Conservation (phyloP, 805 yeast genomes). For the Saccharomycopsis amapae region DNA sequence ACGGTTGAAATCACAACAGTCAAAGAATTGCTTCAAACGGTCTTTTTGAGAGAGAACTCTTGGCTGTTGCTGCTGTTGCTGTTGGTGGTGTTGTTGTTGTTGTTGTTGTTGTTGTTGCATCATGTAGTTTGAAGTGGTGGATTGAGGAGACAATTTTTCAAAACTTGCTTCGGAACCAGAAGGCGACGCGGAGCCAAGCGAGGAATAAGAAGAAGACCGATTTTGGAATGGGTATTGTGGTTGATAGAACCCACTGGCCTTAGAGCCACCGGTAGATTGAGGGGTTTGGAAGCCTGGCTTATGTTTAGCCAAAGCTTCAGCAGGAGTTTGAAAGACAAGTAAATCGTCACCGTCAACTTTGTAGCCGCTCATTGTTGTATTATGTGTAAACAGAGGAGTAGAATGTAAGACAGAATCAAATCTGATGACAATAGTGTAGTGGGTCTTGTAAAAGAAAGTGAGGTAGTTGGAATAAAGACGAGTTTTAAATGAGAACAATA, state of each 20-base stretch:
- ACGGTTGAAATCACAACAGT: constrained; percentile 22
- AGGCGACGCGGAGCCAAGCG: constrained; percentile 19
- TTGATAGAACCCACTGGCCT: constrained; percentile 15
- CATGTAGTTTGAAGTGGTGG: constrained; percentile 13
- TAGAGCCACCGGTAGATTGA: constrained; percentile 18
- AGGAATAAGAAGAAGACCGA: constrained; percentile 9
- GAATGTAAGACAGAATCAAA: no score
- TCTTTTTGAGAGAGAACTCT: constrained; percentile 16
- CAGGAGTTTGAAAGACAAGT: constrained; percentile 22
- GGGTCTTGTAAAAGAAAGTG: no score
- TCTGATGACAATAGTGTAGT: no score
- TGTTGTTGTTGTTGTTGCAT: background rate
- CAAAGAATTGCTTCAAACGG: constrained; percentile 21
- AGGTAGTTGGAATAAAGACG: no score
- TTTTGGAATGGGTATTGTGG: constrained; percentile 21
- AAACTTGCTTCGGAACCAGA: constrained; percentile 17
- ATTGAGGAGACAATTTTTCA: constrained; percentile 18
- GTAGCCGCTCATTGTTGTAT: constrained; percentile 18
- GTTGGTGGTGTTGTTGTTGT: constrained; percentile 7
- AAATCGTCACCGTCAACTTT: constrained; percentile 22
- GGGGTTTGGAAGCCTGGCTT: constrained; percentile 19
- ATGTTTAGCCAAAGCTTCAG: constrained; percentile 21
- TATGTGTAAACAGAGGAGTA: no score
- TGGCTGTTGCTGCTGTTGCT: constrained; percentile 10
- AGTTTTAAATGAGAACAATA: no score